Conservation (phyloP, 2,329 filamentous ascomycete species). For the Diaporthe aspalathi region DNA sequence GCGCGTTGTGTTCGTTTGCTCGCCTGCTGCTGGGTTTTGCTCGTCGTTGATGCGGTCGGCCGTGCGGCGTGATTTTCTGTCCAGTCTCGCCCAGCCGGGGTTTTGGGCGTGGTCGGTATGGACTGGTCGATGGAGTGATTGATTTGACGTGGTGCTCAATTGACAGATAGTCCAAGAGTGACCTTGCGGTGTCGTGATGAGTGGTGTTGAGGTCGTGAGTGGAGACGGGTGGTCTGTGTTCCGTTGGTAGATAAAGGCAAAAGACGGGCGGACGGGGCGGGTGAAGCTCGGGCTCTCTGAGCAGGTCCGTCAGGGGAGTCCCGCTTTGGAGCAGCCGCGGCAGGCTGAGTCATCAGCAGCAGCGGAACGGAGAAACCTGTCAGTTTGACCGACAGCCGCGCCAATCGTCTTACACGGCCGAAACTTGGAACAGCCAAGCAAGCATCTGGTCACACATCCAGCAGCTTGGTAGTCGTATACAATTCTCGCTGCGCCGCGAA, state of each 20-base stretch:
- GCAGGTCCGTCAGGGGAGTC: constrained; percentile 19
- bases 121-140: background rate
- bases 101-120: background rate
- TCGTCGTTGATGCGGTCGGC: background rate
- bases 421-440: constrained; percentile 18
- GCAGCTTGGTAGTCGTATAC: background rate
- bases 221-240: constrained; percentile 35
- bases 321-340: background rate
- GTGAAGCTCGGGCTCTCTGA: constrained; percentile 34
- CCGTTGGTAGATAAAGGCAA: constrained; percentile 24
- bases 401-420: constrained; percentile 25
- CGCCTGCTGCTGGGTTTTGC: constrained; percentile 5
- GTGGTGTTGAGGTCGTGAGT: constrained; percentile 34
- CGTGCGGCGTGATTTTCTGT: background rate
- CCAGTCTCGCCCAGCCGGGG: background rate
- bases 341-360: constrained; percentile 1
- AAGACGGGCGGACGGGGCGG: constrained; percentile 31
- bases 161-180: background rate
- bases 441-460: background rate
- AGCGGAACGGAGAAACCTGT: constrained; percentile 35
- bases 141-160: background rate
- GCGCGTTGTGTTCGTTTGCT: background rate
- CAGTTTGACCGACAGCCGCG: constrained; percentile 9
- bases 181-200: constrained; percentile 5
- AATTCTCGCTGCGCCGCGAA: no score